These are phyloP conservation scores for Lichtheimia ramosa DNA, from an alignment of 371 early-diverging fungal genomes.

Conservation along the genomic window DNA sequence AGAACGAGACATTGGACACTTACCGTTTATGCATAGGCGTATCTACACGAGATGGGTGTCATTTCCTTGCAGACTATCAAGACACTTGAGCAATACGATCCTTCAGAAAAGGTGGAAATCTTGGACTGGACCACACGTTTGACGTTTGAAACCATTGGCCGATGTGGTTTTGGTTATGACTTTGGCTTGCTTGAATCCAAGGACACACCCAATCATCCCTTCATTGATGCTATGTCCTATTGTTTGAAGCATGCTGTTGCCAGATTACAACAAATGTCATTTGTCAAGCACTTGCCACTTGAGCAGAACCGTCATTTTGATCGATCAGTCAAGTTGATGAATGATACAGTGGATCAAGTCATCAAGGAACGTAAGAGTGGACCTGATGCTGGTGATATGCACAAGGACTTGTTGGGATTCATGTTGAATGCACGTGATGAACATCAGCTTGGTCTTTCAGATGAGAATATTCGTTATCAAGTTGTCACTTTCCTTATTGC, in stretches of 20 bases:
- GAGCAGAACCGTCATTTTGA: constrained; percentile 41
- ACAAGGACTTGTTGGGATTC: constrained; percentile 55
- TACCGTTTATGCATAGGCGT: constrained; percentile 22
- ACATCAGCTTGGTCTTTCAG: constrained; percentile 37
- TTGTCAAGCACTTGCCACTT: constrained; percentile 47
- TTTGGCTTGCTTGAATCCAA: constrained; percentile 44
- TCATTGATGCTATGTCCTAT: constrained; percentile 57
- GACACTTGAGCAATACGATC: constrained; percentile 34
- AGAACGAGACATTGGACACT: not conserved
- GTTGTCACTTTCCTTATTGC: constrained; percentile 60
- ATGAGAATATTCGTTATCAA: constrained; percentile 59
- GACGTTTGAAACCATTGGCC: constrained; percentile 54
- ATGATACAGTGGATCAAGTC: constrained; percentile 35
- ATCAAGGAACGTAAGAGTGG: constrained; percentile 35
- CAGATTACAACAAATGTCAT: constrained; percentile 29
- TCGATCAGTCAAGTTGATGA: constrained; percentile 35
- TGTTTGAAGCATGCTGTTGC: constrained; percentile 26
- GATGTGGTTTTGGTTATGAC: constrained; percentile 62
- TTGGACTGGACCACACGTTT: constrained; percentile 57
- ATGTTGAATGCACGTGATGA: constrained; percentile 58
- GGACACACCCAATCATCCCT: constrained; percentile 40
- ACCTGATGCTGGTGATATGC: constrained; percentile 34
- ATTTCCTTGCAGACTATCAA: constrained; percentile 34
- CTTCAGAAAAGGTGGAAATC: constrained; percentile 45
- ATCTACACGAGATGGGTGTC: constrained; percentile 45